Evolutionary conservation across 306 rosid species (phyloP).

Genomic region (Dryas alaskensis): DNA sequence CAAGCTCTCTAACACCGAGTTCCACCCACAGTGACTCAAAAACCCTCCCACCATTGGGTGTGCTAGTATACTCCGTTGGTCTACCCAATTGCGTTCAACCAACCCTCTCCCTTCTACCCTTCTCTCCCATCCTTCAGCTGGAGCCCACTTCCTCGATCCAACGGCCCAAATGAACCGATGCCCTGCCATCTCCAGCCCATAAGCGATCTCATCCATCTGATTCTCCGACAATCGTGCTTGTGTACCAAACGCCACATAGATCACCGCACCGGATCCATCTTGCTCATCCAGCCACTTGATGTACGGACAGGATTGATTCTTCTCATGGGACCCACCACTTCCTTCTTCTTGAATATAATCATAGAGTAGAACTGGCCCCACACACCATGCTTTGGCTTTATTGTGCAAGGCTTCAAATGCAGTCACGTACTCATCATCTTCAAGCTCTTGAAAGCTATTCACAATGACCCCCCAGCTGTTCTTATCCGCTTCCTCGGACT

Average conservation of each 20-base stretch:
- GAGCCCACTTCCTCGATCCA: slow-evolving; percentile 22
- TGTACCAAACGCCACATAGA: slow-evolving; percentile 30
- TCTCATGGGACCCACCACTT: background rate
- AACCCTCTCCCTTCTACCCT: slow-evolving; percentile 19
- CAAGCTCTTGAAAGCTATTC: slow-evolving; percentile 28
- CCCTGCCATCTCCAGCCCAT: slow-evolving; percentile 24
- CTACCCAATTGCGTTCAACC: slow-evolving; percentile 22
- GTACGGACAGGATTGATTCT: background rate
- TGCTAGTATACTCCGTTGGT: slow-evolving; percentile 21
- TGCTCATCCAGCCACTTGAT: slow-evolving; percentile 22
- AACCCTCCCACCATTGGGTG: slow-evolving; percentile 23
- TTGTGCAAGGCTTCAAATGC: slow-evolving; percentile 16
- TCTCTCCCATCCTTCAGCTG: slow-evolving; percentile 14
- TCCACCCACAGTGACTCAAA: slow-evolving; percentile 41
- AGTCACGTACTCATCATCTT: slow-evolving; percentile 1
- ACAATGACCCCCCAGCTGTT: slow-evolving; percentile 33
- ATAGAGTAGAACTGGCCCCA: slow-evolving; percentile 24
- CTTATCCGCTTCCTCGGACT: slow-evolving; percentile 8
- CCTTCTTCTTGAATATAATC: background rate
- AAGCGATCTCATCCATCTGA: slow-evolving; percentile 31
- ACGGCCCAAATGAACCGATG: slow-evolving; percentile 24
- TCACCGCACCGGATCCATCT: background rate
- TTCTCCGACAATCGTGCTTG: slow-evolving; percentile 15
- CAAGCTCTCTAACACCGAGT: slow-evolving; percentile 28
- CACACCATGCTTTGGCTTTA: slow-evolving; percentile 24